Evolutionary conservation across 257 asterid species (phyloP).

Genomic region (Rhazya stricta): DNA sequence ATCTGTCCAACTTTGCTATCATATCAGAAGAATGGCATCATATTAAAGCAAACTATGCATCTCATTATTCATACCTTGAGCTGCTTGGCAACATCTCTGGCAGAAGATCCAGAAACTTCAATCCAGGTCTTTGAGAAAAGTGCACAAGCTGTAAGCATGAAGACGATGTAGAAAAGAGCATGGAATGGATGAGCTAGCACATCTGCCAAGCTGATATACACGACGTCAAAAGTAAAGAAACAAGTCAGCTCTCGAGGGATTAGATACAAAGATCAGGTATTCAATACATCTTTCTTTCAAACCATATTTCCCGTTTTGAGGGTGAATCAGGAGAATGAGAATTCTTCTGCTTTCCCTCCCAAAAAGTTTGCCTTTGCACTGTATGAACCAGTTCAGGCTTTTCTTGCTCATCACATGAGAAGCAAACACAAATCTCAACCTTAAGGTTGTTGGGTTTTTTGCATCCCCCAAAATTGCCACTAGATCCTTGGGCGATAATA

Average conservation of each 20-base stretch:
- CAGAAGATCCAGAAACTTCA: constrained; percentile 91
- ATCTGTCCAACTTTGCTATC: background rate
- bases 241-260: background rate
- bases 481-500: background rate
- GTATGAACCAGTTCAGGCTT: background rate
- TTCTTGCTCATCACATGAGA: background rate
- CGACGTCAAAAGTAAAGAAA: background rate
- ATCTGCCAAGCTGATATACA: constrained; percentile 49
- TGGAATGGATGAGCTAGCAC: constrained; percentile 83
- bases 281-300: background rate
- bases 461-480: background rate
- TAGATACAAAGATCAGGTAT: background rate
- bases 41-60: background rate
- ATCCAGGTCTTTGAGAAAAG: constrained; percentile 87
- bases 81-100: constrained; percentile 87
- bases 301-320: background rate
- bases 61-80: constrained; percentile 48
- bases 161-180: constrained; percentile 71
- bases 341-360: background rate
- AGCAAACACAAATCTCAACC: background rate
- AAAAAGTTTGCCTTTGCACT: background rate
- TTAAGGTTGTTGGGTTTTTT: background rate
- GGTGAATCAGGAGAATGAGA: background rate
- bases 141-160: constrained; percentile 90
- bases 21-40: background rate